Evolutionary conservation across 1,139 yeast species (phyloP).

Genomic region (Magnusiomyces starmeri): DNA sequence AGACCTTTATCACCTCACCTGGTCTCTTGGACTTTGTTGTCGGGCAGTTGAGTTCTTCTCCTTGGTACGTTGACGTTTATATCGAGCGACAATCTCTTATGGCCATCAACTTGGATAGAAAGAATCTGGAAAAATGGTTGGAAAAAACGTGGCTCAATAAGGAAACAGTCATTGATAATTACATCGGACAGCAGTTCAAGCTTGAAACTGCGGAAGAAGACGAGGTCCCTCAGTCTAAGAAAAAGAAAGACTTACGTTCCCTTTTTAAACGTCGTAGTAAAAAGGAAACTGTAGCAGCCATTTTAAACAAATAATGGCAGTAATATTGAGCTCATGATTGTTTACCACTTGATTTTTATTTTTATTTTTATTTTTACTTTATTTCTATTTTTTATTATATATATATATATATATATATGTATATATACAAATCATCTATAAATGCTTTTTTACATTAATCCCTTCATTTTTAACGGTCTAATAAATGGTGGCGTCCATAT

Average conservation of each 20-base stretch:
- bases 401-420: too few species aligned
- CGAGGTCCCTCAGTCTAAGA: neutral
- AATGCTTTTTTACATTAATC: too few species aligned
- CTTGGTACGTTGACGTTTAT: conserved; percentile 14
- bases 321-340: too few species aligned
- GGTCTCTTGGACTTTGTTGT: conserved; percentile 51
- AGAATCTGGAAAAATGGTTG: conserved; percentile 54
- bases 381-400: too few species aligned
- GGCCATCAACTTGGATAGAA: conserved; percentile 13
- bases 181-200: conserved; percentile 1
- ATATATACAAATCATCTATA: too few species aligned
- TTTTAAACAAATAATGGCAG: neutral
- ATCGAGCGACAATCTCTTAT: conserved; percentile 13
- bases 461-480: too few species aligned
- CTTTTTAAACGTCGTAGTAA: conserved; percentile 1
- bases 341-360: too few species aligned
- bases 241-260: neutral
- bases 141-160: conserved; percentile 67
- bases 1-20: conserved; percentile 35
- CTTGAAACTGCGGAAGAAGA: neutral
- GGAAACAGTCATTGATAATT: conserved; percentile 43
- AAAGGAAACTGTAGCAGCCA: too few species aligned
- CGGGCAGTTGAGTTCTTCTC: conserved; percentile 14
- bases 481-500: too few species aligned
- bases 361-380: too few species aligned